These are phyloP conservation scores for Annulohypoxylon truncatum DNA, from an alignment of 2,329 filamentous ascomycete species.

Conservation along the genomic window DNA sequence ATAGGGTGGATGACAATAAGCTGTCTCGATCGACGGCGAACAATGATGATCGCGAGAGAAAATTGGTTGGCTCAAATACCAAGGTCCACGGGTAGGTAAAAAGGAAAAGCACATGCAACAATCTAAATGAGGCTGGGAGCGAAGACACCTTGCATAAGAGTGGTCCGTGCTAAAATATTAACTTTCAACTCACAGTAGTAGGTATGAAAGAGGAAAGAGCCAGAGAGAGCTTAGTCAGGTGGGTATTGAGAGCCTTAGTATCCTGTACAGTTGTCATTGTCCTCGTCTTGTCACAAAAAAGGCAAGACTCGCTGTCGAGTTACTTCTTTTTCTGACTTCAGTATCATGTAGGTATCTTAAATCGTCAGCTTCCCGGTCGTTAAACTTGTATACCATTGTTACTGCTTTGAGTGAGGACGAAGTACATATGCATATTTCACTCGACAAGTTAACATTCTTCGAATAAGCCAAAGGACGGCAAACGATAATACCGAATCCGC, in stretches of 20 bases:
- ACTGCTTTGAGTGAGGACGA: neutral
- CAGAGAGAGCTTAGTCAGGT: neutral
- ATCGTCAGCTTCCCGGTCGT: neutral
- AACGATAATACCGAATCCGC: no score
- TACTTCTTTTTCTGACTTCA: neutral
- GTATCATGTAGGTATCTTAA: neutral
- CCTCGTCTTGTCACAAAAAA: neutral
- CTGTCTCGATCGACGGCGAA: constrained; percentile 32
- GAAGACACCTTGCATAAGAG: constrained; percentile 10
- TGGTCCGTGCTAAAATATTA: constrained; percentile 16
- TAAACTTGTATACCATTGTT: neutral
- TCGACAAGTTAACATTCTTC: neutral
- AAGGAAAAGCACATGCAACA: constrained; percentile 33
- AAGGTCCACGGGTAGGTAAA: neutral
- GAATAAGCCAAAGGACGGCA: neutral
- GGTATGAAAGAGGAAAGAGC: neutral
- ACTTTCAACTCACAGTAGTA: neutral
- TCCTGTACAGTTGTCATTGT: neutral
- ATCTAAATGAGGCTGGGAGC: constrained; percentile 30
- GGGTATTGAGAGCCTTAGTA: neutral
- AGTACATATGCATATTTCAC: neutral
- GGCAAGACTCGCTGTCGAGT: neutral
- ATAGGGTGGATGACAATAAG: constrained; percentile 23
- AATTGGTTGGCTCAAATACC: constrained; percentile 25
- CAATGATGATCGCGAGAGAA: constrained; percentile 34